These are phyloP conservation scores for Rhizopus sp. DNA, from an alignment of 371 early-diverging fungal genomes.

Conservation along the genomic window DNA sequence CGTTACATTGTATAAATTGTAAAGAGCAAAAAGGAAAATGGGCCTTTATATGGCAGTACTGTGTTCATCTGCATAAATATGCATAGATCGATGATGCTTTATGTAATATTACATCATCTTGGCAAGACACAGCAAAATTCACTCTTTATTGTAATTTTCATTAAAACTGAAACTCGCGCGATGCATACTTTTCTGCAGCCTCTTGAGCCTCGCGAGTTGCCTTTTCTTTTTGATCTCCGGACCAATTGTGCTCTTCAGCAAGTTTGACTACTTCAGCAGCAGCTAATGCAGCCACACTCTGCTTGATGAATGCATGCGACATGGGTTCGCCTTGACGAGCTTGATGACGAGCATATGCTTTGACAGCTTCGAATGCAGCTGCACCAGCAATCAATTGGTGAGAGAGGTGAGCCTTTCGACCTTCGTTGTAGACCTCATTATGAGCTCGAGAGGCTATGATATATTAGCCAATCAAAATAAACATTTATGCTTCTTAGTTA, in stretches of 20 bases:
- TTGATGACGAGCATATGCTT: slow-evolving; percentile 49
- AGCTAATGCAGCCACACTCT: slow-evolving; percentile 55
- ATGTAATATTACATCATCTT: too few species aligned
- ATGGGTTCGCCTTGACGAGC: slow-evolving; percentile 46
- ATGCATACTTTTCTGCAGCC: slow-evolving; percentile 28
- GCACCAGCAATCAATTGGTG: slow-evolving; percentile 54
- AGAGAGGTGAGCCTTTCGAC: slow-evolving; percentile 29
- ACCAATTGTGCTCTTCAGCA: slow-evolving; percentile 35
- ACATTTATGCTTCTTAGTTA: not conserved
- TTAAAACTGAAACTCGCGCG: slow-evolving; percentile 12
- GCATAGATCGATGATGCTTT: too few species aligned
- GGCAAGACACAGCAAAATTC: too few species aligned
- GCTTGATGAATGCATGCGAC: slow-evolving; percentile 41
- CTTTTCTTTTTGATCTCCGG: slow-evolving; percentile 33
- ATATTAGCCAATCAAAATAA: too few species aligned
- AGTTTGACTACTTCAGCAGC: slow-evolving; percentile 55
- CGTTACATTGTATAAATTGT: too few species aligned
- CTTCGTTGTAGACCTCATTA: slow-evolving; percentile 24
- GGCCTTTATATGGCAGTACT: too few species aligned
- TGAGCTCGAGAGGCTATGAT: slow-evolving; percentile 20
- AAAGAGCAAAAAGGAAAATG: too few species aligned
- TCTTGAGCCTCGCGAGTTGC: slow-evolving; percentile 34
- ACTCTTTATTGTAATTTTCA: not conserved
- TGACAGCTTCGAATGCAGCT: slow-evolving; percentile 60
- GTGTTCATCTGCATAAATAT: too few species aligned